Percentiles rank a stretch among this genome's conserved stretches.
Conservation (phyloP, 2,329 filamentous ascomycete genomes). For the Cytospora chrysosperma region DNA sequence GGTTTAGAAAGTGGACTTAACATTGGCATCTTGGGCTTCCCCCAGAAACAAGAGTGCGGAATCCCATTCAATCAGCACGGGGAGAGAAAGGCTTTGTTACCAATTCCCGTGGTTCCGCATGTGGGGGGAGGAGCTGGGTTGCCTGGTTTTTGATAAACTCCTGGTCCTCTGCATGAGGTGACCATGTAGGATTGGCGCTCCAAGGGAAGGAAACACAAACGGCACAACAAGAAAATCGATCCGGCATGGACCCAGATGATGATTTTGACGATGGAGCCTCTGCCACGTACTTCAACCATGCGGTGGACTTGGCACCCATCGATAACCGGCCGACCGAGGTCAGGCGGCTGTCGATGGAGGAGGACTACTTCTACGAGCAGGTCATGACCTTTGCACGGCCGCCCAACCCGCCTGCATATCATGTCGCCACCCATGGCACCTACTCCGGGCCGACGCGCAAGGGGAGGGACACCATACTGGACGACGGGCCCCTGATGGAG, state of each 20-base stretch:
- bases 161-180: constrained; percentile 5
- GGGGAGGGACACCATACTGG: constrained; percentile 21
- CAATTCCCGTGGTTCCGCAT: background rate
- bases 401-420: constrained; percentile 45
- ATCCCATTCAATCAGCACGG: background rate
- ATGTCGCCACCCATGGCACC: constrained; percentile 29
- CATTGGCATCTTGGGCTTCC: constrained; percentile 2
- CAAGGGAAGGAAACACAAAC: constrained; percentile 11
- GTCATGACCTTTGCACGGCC: constrained; percentile 48
- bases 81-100: background rate
- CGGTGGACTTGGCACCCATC: constrained; percentile 23
- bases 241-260: constrained; percentile 20
- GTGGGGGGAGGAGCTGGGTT: background rate
- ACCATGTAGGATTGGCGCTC: constrained; percentile 18
- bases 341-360: constrained; percentile 53
- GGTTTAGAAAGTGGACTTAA: constrained; percentile 19
- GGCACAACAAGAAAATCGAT: too few species aligned
- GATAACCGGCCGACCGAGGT: constrained; percentile 22
- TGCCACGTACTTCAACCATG: constrained; percentile 23
- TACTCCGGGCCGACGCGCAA: constrained; percentile 36
- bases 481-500: constrained; percentile 33
- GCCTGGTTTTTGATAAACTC: background rate
- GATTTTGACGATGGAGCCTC: constrained; percentile 19
- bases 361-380: constrained; percentile 53
- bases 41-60: background rate